Evolutionary conservation across 495 filamentous ascomycete genomes (phyloP).

Genomic region (Penicillium steckii): DNA sequence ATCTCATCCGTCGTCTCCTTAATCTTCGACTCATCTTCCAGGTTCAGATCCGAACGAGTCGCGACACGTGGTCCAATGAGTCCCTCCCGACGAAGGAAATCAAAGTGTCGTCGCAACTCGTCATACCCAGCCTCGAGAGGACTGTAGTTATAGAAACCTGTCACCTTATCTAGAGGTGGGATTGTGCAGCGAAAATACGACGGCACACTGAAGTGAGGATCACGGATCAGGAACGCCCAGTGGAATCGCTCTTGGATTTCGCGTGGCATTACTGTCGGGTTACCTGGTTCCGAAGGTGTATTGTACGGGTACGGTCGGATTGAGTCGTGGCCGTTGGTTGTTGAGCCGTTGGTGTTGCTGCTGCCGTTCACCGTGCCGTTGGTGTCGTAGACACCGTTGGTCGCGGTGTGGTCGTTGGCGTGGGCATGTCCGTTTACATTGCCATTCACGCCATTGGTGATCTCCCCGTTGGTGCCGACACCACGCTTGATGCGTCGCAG

Average conservation of each 20-base stretch:
- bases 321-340: constrained; percentile 16
- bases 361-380: constrained; percentile 18
- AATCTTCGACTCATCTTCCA: constrained; percentile 5
- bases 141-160: constrained; percentile 83
- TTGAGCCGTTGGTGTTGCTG: constrained; percentile 13
- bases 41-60: constrained; percentile 35
- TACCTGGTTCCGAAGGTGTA: constrained; percentile 57
- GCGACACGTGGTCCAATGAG: constrained; percentile 64
- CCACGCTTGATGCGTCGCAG: constrained; percentile 61
- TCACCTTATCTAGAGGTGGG: constrained; percentile 75
- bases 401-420: constrained; percentile 29
- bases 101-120: constrained; percentile 81
- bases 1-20: constrained; percentile 52
- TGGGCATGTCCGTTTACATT: constrained; percentile 19
- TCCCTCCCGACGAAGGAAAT: constrained; percentile 64
- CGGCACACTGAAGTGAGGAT: constrained; percentile 82
- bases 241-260: constrained; percentile 72
- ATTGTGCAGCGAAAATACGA: constrained; percentile 95
- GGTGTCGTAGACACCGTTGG: constrained; percentile 15
- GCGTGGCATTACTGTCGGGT: constrained; percentile 81
- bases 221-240: constrained; percentile 96
- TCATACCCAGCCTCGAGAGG: constrained; percentile 86
- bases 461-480: constrained; percentile 49
- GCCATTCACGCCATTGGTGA: constrained; percentile 30
- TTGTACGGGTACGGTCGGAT: constrained; percentile 52